Conservation (phyloP, 192 early-diverging fungal species). For the Podila epigama region DNA sequence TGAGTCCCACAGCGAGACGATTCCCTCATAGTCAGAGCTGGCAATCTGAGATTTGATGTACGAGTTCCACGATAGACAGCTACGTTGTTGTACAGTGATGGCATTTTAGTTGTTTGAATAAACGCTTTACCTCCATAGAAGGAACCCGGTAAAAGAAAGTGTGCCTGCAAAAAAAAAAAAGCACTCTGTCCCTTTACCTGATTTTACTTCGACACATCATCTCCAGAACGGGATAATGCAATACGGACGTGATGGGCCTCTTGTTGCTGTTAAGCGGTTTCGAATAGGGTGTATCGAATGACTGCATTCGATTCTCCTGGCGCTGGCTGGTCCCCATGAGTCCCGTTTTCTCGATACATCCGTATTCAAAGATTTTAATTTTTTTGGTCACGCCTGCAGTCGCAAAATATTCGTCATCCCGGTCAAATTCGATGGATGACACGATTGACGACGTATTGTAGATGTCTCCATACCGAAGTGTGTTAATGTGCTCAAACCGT, state of each 20-base stretch:
- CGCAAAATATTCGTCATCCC: conserved; percentile 94
- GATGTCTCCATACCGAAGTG: conserved; percentile 81
- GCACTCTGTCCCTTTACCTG: conserved; percentile 54
- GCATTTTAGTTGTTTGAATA: no score
- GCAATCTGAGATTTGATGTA: conserved; percentile 87
- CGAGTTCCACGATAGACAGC: conserved; percentile 91
- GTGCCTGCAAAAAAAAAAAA: no score
- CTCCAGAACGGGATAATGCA: conserved; percentile 83
- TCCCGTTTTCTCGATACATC: conserved; percentile 52
- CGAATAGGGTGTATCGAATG: conserved; percentile 14
- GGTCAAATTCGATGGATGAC: conserved; percentile 93
- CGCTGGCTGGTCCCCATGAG: conserved; percentile 22
- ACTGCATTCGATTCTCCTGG: conserved; percentile 34
- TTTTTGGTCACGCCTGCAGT: conserved; percentile 91
- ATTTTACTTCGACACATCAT: conserved; percentile 88
- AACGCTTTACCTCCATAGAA: no score
- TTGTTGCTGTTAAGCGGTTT: conserved; percentile 28
- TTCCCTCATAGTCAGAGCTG: conserved; percentile 92
- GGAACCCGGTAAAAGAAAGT: no score
- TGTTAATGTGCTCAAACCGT: conserved; percentile 78
- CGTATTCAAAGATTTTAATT: conserved; percentile 94
- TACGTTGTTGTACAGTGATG: no score
- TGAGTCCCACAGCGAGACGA: conserved; percentile 90
- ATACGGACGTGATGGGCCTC: conserved; percentile 49
- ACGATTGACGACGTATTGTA: conserved; percentile 80